Evolutionary conservation across 2,329 filamentous ascomycete genomes (phyloP).

Genomic region (Penicillium italicum): DNA sequence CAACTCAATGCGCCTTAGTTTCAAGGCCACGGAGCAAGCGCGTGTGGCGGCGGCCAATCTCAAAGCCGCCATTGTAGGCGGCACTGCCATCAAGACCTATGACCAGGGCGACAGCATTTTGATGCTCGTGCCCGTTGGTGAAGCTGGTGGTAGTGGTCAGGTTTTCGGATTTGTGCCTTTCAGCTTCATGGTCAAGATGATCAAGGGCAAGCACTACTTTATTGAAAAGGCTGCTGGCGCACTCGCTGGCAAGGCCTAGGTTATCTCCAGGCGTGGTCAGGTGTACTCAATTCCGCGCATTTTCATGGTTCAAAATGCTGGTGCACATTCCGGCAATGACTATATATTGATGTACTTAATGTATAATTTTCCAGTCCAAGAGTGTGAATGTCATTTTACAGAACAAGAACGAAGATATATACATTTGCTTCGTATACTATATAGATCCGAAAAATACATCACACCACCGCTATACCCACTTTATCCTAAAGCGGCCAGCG

Average conservation of each 20-base stretch:
- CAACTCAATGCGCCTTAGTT: conserved; percentile 24
- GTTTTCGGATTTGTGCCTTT: conserved; percentile 38
- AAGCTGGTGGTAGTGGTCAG: conserved; percentile 27
- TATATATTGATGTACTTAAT: conserved; percentile 5
- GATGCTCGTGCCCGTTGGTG: conserved; percentile 32
- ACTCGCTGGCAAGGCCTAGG: conserved; percentile 16
- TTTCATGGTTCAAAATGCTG: background rate
- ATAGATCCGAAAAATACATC: background rate
- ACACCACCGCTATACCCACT: background rate
- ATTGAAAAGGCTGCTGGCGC: conserved; percentile 22
- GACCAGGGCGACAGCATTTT: conserved; percentile 23
- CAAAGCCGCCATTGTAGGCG: conserved; percentile 25
- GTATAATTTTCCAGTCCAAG: background rate
- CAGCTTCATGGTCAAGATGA: conserved; percentile 41
- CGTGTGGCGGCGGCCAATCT: conserved; percentile 27
- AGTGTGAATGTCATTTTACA: background rate
- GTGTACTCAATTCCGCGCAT: background rate
- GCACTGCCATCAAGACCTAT: conserved; percentile 19
- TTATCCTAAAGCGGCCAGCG: conserved; percentile 9
- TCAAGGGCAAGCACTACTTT: conserved; percentile 46
- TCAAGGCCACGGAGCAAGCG: conserved; percentile 29
- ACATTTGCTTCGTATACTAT: background rate
- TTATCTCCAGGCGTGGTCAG: background rate
- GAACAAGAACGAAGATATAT: background rate
- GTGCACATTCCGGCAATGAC: background rate